Base-by-base conservation (phyloP, 352 stramenopile species). In the Aphanomyces cochlioides region DNA sequence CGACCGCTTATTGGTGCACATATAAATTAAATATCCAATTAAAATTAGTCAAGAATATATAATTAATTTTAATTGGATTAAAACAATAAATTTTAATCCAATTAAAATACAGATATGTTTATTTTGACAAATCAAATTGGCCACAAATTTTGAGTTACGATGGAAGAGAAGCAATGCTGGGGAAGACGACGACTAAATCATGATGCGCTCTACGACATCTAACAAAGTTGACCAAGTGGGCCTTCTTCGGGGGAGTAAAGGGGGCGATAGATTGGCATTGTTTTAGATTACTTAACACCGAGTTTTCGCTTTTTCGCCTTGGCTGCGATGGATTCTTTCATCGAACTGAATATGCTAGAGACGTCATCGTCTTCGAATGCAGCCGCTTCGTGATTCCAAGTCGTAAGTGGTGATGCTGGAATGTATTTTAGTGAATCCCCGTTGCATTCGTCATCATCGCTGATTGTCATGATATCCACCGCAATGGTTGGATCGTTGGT, bases 381-480 rank as follows among this genome's bases (percentile, higher is more conserved):
- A 28, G n/a, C 19, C n/a, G 39, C 50, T 40, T 66, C 53, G 47
- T 61, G 54, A 37, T 61, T 61, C 54, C 54, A 59, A 17, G 56
- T 67, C 41, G 66, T 56, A 10, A 72, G 37, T 36, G 56, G 66
- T 3, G 56, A 56, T 7, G 66, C 53, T 34, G 53, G 66, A 28
- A 84, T 75, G 66, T 68, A 75, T 6, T 65, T 56, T 7, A 81
- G 57, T 34, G 74, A 38, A 1, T 48, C 67, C 37, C 75, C n/a
- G 66, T 65, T 13, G 70, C 66, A 58, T 34, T 74, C 73, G 56
- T 72, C 36, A 34, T 67, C 34, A 13, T 10, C 58, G 7, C 39
- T 28, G 28, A 79, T 56, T 2, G 73, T 79, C 43, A 93, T 89
- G 7, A 90, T 73, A 60, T 91, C 82, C 34, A 91, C 75, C 0